Evolutionary conservation across 805 yeast genomes (phyloP).

Genomic region (Lipomyces kockii): DNA sequence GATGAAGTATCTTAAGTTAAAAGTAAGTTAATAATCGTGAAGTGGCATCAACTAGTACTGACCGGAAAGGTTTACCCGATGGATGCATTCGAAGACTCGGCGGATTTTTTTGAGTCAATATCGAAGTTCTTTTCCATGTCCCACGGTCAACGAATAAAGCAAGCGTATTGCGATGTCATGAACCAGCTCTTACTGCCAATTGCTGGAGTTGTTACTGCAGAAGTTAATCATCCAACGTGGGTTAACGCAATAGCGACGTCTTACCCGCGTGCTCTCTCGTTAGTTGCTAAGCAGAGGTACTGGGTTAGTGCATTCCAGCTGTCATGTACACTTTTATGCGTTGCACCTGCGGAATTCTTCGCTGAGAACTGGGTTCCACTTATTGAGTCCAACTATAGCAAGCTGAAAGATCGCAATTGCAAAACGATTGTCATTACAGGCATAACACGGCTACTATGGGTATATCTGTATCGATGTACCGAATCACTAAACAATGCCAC

Average conservation of each 20-base stretch:
- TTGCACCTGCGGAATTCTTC: conserved; percentile 78
- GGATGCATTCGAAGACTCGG: conserved; percentile 89
- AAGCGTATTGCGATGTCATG: conserved; percentile 85
- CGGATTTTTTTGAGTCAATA: conserved; percentile 83
- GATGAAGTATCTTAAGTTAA: conserved; percentile 80
- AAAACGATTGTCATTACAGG: conserved; percentile 66
- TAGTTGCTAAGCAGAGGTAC: conserved; percentile 52
- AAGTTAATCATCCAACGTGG: conserved; percentile 96
- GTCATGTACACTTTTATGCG: conserved; percentile 74
- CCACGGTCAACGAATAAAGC: conserved; percentile 64
- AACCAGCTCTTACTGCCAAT: conserved; percentile 75
- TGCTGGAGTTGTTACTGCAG: conserved; percentile 87
- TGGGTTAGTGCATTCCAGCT: conserved; percentile 75
- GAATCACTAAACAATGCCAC: conserved; percentile 89
- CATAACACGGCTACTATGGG: conserved; percentile 82
- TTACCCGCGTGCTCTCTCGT: conserved; percentile 55
- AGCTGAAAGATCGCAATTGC: conserved; percentile 65
- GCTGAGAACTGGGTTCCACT: conserved; percentile 70
- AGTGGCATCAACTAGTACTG: background rate
- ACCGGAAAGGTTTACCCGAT: conserved; percentile 67
- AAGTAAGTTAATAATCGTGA: conserved; percentile 38
- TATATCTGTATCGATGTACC: conserved; percentile 79
- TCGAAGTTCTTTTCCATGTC: conserved; percentile 79
- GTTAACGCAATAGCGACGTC: conserved; percentile 73
- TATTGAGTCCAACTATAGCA: conserved; percentile 64